Base-by-base conservation (phyloP, 2,329 filamentous ascomycete species). In the Botryotinia convoluta region DNA sequence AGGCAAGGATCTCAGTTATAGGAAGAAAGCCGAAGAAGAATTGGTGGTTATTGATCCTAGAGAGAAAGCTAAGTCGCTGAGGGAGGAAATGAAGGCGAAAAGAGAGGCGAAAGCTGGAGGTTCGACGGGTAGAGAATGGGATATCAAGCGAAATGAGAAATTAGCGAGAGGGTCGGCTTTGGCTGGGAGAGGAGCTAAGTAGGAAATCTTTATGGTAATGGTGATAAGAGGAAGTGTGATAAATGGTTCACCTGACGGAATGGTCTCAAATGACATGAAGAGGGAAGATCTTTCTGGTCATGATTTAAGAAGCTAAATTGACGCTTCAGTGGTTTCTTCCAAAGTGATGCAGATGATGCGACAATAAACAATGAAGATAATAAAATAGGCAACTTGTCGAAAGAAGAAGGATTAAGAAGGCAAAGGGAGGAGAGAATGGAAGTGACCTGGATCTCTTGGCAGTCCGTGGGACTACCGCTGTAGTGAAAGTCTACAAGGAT, bases 21-120 rank as follows among this genome's bases (percentile, higher is more conserved):
- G 95, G 80, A 91, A 90, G 83, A 95, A 96, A 82, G 95, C 95
- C 71, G 94, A 96, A 79, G 94, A 98, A 73, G 93, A 98, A 79
- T 82, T 97, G 61, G 89, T 97, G 63, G 94, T 98, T 4, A 98
- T 98, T 82, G 96, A 99, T 84, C 95, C 95, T 1, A 86, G 93
- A 73, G 93, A 95, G 81, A 94, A 93, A 81, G 92, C 92, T 62
- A 90, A 89, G 80, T 91, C 91, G 57, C 85, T 97, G 57, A 87
- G 89, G 80, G 88, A 91, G 74, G 88, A 89, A 79, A 89, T 88
- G 80, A 89, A 85, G 77, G 87, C 87, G 18, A 86, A 88, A 76
- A 86, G 87, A 75, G 90, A 89, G 48, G 84, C 84, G 26, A 84
- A 84, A 74, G 77, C 76, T 64, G 82, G 84, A 44, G 87, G 86